These are phyloP conservation scores for Dioszegia aurantiaca DNA, from an alignment of 768 basidiomycete species.

Conservation along the genomic window DNA sequence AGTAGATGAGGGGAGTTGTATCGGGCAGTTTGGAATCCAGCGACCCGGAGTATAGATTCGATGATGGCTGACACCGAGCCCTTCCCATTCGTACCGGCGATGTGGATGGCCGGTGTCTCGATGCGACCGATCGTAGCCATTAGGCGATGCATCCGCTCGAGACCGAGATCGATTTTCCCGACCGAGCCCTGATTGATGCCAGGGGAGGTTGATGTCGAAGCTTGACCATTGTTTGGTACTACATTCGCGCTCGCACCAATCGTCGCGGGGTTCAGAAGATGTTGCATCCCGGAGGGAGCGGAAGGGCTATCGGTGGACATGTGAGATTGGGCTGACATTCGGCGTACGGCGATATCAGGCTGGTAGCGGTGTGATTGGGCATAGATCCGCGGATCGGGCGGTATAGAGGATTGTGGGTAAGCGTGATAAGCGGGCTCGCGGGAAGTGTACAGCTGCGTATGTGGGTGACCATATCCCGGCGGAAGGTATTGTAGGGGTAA, in stretches of 20 bases:
- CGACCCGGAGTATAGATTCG: constrained; percentile 66
- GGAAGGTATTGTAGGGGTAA: neutral
- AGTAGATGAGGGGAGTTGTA: constrained; percentile 94
- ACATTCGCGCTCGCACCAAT: neutral
- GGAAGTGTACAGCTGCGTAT: neutral
- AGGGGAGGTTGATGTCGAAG: neutral
- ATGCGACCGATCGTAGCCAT: constrained; percentile 62
- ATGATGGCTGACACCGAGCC: constrained; percentile 84
- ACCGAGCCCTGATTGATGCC: constrained; percentile 1
- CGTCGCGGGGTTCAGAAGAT: constrained; percentile 1
- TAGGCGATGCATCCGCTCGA: constrained; percentile 54
- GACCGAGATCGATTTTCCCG: constrained; percentile 48
- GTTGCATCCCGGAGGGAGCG: constrained; percentile 6
- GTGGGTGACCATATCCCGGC: neutral
- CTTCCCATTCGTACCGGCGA: constrained; percentile 96
- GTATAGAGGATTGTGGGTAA: too few species aligned
- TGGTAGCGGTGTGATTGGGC: too few species aligned
- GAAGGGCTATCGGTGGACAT: neutral
- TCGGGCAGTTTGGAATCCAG: constrained; percentile 66
- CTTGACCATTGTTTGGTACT: too few species aligned
- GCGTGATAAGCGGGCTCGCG: too few species aligned
- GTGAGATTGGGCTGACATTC: neutral
- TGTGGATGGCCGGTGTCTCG: constrained; percentile 77
- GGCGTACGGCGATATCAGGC: neutral
- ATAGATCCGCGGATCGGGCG: neutral